Conservation (phyloP, 2,329 filamentous ascomycete species). For the Beauveria pseudobassiana region DNA sequence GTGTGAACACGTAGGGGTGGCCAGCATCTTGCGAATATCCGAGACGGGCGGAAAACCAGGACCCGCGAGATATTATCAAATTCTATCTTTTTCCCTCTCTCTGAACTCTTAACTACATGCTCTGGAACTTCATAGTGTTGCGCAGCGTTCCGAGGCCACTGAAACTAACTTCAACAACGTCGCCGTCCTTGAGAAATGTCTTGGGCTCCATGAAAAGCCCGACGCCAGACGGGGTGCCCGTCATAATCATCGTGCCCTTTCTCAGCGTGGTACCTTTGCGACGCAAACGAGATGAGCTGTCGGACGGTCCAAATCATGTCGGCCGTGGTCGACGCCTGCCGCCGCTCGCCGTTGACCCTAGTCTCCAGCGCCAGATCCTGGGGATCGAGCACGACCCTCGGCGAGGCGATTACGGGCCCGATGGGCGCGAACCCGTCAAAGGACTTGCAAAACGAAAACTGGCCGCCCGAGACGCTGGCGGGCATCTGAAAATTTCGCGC, state of each 20-base stretch:
- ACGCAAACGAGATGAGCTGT: constrained; percentile 34
- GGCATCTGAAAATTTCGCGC: constrained; percentile 44
- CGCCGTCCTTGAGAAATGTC: constrained; percentile 26
- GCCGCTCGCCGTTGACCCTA: constrained; percentile 36
- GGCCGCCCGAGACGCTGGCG: constrained; percentile 20
- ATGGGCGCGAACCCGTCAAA: constrained; percentile 44
- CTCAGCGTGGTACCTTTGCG: constrained; percentile 29
- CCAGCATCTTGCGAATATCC: too few species aligned
- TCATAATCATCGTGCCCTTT: constrained; percentile 40
- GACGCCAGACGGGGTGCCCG: constrained; percentile 37
- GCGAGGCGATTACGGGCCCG: constrained; percentile 31
- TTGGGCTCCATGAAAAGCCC: constrained; percentile 23
- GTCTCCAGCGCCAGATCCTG: constrained; percentile 15
- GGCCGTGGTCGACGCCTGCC: constrained; percentile 33
- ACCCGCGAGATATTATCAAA: too few species aligned
- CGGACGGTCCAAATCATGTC: constrained; percentile 40
- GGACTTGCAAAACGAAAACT: constrained; percentile 46
- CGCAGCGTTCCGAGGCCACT: neutral
- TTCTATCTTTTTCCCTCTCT: neutral
- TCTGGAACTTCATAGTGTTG: neutral
- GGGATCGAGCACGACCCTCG: constrained; percentile 16
- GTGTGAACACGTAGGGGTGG: too few species aligned
- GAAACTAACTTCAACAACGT: constrained; percentile 22
- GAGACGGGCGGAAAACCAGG: too few species aligned
- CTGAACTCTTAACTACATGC: neutral